Percentiles rank a stretch among this genome's conserved stretches.
phyloP scores from a whole-genome alignment of 2,329 filamentous ascomycete species.

The Atkinsonella hypoxylon region DNA sequence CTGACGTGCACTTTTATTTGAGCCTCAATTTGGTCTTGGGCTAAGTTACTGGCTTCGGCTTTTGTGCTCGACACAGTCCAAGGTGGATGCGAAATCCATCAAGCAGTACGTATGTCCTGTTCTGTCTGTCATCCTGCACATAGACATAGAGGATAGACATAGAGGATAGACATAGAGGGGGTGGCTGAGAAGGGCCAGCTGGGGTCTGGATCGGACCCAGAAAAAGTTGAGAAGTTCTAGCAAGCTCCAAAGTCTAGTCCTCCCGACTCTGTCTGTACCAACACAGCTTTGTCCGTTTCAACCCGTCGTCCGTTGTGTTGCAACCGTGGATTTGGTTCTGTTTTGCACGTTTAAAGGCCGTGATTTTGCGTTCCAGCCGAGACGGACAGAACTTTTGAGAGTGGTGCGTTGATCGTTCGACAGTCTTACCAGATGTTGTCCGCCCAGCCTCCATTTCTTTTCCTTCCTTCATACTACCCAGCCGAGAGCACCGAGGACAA shows the following conservation, averaged over 20 bases:
- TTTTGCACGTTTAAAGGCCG: too few relatives aligned
- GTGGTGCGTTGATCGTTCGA: too few relatives aligned
- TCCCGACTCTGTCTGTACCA: background rate
- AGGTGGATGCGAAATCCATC: background rate
- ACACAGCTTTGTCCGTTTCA: background rate
- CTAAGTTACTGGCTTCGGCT: background rate
- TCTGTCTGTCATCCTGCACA: background rate
- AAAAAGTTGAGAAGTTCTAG: slow-evolving; percentile 13
- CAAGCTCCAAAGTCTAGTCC: background rate
- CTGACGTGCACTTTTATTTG: background rate
- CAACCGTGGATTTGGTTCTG: background rate
- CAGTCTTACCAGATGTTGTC: background rate
- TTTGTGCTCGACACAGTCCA: background rate
- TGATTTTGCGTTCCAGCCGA: too few relatives aligned
- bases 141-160: background rate
- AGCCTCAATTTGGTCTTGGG: background rate
- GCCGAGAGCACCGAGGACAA: slow-evolving; percentile 1
- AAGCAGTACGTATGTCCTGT: background rate
- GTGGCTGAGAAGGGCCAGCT: background rate
- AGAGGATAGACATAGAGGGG: background rate
- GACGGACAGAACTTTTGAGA: too few relatives aligned
- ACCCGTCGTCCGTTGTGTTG: background rate
- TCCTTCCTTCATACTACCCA: background rate
- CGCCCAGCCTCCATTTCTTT: background rate
- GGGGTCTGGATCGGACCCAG: slow-evolving; percentile 14